Conservation (phyloP, 768 basidiomycete genomes). For the Mycena amicta region DNA sequence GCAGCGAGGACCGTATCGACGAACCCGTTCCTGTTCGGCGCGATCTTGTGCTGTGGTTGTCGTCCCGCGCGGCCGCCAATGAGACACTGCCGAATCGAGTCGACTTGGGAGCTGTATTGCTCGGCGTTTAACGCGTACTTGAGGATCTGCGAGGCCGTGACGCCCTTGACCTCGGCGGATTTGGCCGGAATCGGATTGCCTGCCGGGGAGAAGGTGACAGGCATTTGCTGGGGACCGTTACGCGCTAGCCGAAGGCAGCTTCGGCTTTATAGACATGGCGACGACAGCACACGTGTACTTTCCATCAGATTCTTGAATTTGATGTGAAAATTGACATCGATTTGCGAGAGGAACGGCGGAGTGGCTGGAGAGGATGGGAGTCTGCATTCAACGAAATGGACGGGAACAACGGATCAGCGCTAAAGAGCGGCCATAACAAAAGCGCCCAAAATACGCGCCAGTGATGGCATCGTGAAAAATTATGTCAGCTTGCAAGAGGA, state of each 20-base stretch:
- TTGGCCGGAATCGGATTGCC: background rate
- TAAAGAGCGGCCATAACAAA: no score
- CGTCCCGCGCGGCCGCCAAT: background rate
- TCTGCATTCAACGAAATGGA: no score
- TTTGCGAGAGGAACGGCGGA: no score
- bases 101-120: background rate
- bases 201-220: background rate
- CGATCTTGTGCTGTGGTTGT: conserved; percentile 1
- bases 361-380: no score
- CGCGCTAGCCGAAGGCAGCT: background rate
- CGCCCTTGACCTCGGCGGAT: background rate
- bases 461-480: no score
- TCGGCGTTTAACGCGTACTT: background rate
- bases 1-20: conserved; percentile 27
- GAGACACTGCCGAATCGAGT: background rate
- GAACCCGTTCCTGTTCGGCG: conserved; percentile 23
- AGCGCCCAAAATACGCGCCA: no score
- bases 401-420: no score
- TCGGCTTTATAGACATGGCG: background rate
- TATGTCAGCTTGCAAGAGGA: no score
- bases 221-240: background rate
- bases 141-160: background rate
- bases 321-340: no score
- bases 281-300: background rate
- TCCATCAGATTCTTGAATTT: background rate